These are phyloP conservation scores for Candida takata DNA, from an alignment of 805 yeast genomes.

Conservation along the genomic window DNA sequence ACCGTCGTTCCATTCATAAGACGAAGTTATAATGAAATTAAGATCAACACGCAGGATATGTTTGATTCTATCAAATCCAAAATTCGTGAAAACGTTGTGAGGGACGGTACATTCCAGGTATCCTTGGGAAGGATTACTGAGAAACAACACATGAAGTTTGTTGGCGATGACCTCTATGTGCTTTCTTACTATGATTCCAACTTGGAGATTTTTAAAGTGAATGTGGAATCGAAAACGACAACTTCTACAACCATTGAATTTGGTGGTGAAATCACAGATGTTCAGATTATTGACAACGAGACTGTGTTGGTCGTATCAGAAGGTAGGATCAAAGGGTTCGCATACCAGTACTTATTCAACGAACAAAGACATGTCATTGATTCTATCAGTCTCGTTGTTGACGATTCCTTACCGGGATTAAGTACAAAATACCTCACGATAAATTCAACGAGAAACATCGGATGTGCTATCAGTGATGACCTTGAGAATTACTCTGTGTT, in stretches of 20 bases:
- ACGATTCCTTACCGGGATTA: not conserved
- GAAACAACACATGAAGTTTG: constrained; percentile 10
- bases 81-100: constrained; percentile 4
- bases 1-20: constrained; percentile 18
- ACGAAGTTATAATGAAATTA: constrained; percentile 18
- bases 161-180: constrained; percentile 7
- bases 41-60: constrained; percentile 18
- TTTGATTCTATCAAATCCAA: constrained; percentile 12
- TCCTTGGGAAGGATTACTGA: constrained; percentile 15
- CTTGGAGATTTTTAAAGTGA: constrained; percentile 13
- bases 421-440: constrained; percentile 20
- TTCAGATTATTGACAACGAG: not conserved
- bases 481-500: constrained; percentile 19
- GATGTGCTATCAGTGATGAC: constrained; percentile 33
- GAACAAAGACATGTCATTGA: not conserved
- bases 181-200: constrained; percentile 6
- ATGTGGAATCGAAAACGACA: not conserved
- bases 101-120: constrained; percentile 2
- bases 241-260: constrained; percentile 1
- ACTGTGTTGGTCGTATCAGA: not conserved
- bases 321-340: not conserved
- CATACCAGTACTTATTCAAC: not conserved
- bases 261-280: constrained; percentile 3
- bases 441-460: constrained; percentile 24
- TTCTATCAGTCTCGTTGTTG: not conserved